phyloP scores from a whole-genome alignment of 768 basidiomycete species.

The Hemileccinum rubropunctum region DNA sequence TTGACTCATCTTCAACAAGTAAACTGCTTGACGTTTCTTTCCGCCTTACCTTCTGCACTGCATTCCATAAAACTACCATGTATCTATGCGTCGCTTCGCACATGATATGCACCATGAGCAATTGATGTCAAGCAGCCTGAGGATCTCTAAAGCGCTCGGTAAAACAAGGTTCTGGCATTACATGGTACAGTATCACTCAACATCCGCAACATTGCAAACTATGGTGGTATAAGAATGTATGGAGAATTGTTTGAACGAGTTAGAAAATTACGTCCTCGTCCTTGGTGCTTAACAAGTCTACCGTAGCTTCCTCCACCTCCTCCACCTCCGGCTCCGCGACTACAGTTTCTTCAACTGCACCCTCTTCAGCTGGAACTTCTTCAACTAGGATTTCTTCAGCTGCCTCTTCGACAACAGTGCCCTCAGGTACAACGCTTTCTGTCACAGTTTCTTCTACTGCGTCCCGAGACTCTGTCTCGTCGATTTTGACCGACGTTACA shows the following conservation, averaged over 20 bases:
- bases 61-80: conserved; percentile 55
- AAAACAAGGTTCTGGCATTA: conserved; percentile 10
- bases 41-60: conserved; percentile 12
- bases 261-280: conserved; percentile 95
- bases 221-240: conserved; percentile 12
- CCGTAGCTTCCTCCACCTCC: conserved; percentile 34
- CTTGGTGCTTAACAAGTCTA: conserved; percentile 78
- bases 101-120: conserved; percentile 56
- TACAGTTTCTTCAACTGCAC: conserved; percentile 19
- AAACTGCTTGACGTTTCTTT: conserved; percentile 14
- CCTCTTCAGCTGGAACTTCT: conserved; percentile 28
- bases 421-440: conserved; percentile 8
- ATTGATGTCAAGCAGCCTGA: conserved; percentile 4
- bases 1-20: conserved; percentile 20
- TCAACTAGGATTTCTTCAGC: conserved; percentile 31
- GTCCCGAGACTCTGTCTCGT: conserved; percentile 6
- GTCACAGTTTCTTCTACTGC: not conserved
- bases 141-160: conserved; percentile 1
- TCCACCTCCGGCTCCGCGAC: conserved; percentile 20
- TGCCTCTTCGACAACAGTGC: conserved; percentile 11
- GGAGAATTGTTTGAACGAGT: conserved; percentile 11
- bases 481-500: conserved; percentile 1
- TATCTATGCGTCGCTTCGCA: conserved; percentile 56
- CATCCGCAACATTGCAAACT: conserved; percentile 1
- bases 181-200: conserved; percentile 9